Percentiles rank a stretch among this genome's conserved stretches.
Conservation (phyloP, 371 early-diverging fungal genomes). For the Chytridiales sp. region DNA sequence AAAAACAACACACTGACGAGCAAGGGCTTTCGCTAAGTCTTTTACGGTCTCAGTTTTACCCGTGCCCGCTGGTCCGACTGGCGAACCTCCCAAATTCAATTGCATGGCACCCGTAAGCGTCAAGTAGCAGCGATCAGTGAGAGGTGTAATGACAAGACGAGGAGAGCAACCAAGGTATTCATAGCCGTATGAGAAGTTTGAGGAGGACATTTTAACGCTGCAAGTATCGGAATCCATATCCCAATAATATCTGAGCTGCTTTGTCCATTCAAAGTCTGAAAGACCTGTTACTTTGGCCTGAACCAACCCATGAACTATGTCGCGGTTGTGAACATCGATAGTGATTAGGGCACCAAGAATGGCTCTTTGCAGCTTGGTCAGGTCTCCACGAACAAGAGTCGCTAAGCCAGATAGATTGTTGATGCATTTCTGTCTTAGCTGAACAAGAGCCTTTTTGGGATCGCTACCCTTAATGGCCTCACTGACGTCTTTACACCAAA, state of each 20-base stretch:
- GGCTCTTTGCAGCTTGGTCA: constrained; percentile 51
- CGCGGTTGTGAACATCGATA: constrained; percentile 60
- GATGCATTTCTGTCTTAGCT: constrained; percentile 42
- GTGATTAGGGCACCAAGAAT: constrained; percentile 58
- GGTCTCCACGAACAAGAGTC: constrained; percentile 53
- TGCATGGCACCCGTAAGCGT: constrained; percentile 59
- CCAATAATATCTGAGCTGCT: constrained; percentile 59
- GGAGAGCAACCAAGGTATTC: constrained; percentile 58
- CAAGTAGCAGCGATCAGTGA: constrained; percentile 58
- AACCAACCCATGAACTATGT: constrained; percentile 50
- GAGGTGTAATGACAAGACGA: constrained; percentile 56
- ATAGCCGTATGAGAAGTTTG: constrained; percentile 55
- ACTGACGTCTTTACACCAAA: constrained; percentile 52
- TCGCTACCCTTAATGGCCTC: constrained; percentile 45
- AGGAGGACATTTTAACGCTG: constrained; percentile 53
- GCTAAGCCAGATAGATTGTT: constrained; percentile 48
- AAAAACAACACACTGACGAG: constrained; percentile 61
- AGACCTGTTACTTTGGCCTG: constrained; percentile 38
- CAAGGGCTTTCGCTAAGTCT: constrained; percentile 58
- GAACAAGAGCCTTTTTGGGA: constrained; percentile 34
- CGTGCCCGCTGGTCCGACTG: constrained; percentile 60
- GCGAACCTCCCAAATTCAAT: constrained; percentile 56
- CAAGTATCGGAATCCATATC: constrained; percentile 54
- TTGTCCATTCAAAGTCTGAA: constrained; percentile 57
- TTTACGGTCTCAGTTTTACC: constrained; percentile 67